Evolutionary conservation across 2,329 filamentous ascomycete genomes (phyloP), one percentile per base, ranked within the genome.

Genomic region (Cladophialophora exuberans): DNA sequence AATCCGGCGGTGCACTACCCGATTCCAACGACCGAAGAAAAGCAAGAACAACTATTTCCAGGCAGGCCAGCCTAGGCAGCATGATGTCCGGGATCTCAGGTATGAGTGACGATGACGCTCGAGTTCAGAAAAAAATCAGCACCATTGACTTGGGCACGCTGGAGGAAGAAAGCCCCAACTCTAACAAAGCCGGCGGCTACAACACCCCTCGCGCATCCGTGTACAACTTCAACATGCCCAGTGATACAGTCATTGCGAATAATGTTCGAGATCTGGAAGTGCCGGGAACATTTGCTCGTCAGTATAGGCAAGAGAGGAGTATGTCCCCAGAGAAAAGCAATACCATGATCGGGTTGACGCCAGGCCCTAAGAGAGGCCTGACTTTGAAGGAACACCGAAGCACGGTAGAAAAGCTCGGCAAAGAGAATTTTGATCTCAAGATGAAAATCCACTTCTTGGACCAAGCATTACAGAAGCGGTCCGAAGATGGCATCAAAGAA

Each of bases 401-500:
- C 73, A 97, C 93, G 11, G 97, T 99, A 61, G 94, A 99, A 72
- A 86, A 92, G 56, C 80, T 97, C 2, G 95, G 90, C 57, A 99
- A 99, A 73, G 94, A 99, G 71, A 99, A 99, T 62, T 99, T 97
- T 69, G 93, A 97, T 69, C 76, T 97, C 52, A 97, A 97, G 73
- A 85, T 97, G 73, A 95, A 96, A 70, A 94, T 97, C 62, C 95
- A 97, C 79, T 99, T 97, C 68, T 81, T 99, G 44, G 95, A 93
- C 66, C 90, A 97, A 70, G 88, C 93, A 1, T 77, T 99, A 17
- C 91, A 96, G 72, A 94, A 93, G 68, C 83, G 95, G 36, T 97
- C 92, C 1, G 93, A 97, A 70, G 93, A 97, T 73, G 91, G 92
- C 61, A 87, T 99, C 70, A 96, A 96, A 74, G 93, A 97, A 70